These are phyloP conservation scores for Trichopus zeylanicus DNA, from an alignment of 116 monocot genomes.

Conservation along the genomic window DNA sequence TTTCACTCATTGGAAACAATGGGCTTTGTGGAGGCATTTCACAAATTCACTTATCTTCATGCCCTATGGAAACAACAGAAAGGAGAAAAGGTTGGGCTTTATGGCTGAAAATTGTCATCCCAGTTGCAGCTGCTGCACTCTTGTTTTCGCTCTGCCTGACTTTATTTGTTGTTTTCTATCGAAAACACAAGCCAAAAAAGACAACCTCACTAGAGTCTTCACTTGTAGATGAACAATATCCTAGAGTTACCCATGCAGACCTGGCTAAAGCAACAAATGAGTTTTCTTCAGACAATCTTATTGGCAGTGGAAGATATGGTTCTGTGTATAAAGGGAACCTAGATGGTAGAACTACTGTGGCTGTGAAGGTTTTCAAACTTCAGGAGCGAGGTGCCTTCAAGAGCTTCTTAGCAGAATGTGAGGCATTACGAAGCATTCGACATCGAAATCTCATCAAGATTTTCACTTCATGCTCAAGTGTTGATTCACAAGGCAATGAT, in stretches of 20 bases:
- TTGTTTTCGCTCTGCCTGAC: background rate
- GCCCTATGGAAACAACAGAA: background rate
- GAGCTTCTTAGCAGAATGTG: constrained; percentile 35
- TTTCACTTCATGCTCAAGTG: constrained; percentile 17
- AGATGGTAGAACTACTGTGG: background rate
- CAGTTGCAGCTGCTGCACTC: background rate
- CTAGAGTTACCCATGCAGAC: constrained; percentile 20
- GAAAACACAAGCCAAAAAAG: background rate
- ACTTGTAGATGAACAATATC: background rate
- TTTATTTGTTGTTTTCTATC: background rate
- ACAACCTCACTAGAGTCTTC: background rate
- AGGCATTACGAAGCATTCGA: constrained; percentile 15
- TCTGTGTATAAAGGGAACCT: constrained; percentile 31
- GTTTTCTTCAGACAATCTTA: constrained; percentile 21
- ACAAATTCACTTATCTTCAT: constrained; percentile 9
- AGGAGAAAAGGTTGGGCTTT: background rate
- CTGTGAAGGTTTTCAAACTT: constrained; percentile 37
- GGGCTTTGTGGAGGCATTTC: constrained; percentile 15
- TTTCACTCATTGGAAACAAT: constrained; percentile 6
- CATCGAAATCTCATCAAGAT: constrained; percentile 31
- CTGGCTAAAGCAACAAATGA: constrained; percentile 23
- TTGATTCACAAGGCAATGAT: constrained; percentile 17
- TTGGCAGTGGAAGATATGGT: constrained; percentile 24
- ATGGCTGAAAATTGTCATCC: background rate
- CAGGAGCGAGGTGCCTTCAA: constrained; percentile 11